A percentile compares a stretch with the other conserved stretches of the same genome.
These are phyloP conservation scores for Micromonas commoda DNA, from an alignment of 139 green algal genomes.

Conservation along the genomic window DNA sequence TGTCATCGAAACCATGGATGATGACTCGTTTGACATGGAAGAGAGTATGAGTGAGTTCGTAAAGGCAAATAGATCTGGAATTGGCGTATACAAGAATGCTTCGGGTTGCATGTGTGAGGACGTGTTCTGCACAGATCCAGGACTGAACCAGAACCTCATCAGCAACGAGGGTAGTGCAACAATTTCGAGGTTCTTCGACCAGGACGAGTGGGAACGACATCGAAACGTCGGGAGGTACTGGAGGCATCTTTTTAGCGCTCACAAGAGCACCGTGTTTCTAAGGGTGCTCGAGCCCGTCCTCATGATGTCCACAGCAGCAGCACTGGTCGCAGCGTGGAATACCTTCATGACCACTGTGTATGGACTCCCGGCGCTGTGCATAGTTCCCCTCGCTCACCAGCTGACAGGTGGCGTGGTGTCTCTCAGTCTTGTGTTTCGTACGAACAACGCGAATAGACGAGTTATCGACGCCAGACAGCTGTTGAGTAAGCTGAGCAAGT, in stretches of 20 bases:
- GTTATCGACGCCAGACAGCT: slow-evolving; percentile 42
- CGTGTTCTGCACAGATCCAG: slow-evolving; percentile 15
- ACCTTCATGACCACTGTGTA: not conserved
- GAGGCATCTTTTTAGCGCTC: slow-evolving; percentile 11
- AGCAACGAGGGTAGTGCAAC: slow-evolving; percentile 24
- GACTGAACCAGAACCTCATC: slow-evolving; percentile 37
- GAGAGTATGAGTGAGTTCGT: too few species aligned
- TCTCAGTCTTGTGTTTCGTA: slow-evolving; percentile 59
- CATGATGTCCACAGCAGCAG: not conserved
- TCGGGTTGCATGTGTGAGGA: not conserved
- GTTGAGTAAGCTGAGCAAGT: slow-evolving; percentile 33
- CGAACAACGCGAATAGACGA: slow-evolving; percentile 53
- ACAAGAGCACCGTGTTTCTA: slow-evolving; percentile 27
- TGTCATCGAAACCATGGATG: too few species aligned
- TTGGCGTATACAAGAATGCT: too few species aligned
- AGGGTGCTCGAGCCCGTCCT: slow-evolving; percentile 15
- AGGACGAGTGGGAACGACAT: slow-evolving; percentile 35
- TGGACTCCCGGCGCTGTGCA: not conserved
- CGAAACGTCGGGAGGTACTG: slow-evolving; percentile 27
- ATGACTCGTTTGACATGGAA: too few species aligned
- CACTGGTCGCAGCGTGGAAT: not conserved
- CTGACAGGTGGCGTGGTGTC: slow-evolving; percentile 9
- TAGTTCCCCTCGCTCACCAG: not conserved
- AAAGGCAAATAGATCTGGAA: too few species aligned
- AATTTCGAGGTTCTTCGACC: slow-evolving; percentile 40